Percentiles rank a stretch among this genome's conserved stretches.
Evolutionary conservation across 2,329 filamentous ascomycete species (phyloP).

Genomic region (Penicillium verrucosum): DNA sequence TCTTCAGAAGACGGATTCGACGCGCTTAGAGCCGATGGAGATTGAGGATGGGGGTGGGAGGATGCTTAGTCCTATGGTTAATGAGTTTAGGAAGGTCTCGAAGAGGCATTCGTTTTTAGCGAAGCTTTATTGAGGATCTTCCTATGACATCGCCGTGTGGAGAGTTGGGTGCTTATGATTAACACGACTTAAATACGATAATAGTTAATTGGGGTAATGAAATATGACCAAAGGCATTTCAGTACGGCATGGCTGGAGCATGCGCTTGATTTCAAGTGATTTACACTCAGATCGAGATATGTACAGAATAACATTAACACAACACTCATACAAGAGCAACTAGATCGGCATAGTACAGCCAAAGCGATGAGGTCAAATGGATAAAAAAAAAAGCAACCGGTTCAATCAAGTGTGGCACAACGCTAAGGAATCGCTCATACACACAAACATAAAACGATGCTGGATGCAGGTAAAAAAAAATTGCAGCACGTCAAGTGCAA

Average conservation of each 20-base stretch:
- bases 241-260: neutral
- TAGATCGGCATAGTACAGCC: neutral
- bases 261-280: constrained; percentile 1
- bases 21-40: constrained; percentile 10
- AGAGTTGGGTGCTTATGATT: neutral
- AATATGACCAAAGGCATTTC: neutral
- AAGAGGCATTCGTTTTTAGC: constrained; percentile 26
- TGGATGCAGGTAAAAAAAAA: neutral
- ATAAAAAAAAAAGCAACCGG: neutral
- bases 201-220: neutral
- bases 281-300: constrained; percentile 8
- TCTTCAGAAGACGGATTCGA: neutral
- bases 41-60: constrained; percentile 17
- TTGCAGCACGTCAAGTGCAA: constrained; percentile 14
- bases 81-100: constrained; percentile 34
- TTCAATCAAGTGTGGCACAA: constrained; percentile 7
- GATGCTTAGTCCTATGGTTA: constrained; percentile 32
- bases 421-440: constrained; percentile 22
- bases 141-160: neutral
- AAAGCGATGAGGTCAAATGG: neutral
- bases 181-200: neutral
- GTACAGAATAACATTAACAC: constrained; percentile 6
- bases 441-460: constrained; percentile 4
- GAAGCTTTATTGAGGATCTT: constrained; percentile 22
- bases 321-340: neutral